These are phyloP conservation scores for Blastobotrys robertii DNA, from an alignment of 805 yeast genomes.

Conservation along the genomic window DNA sequence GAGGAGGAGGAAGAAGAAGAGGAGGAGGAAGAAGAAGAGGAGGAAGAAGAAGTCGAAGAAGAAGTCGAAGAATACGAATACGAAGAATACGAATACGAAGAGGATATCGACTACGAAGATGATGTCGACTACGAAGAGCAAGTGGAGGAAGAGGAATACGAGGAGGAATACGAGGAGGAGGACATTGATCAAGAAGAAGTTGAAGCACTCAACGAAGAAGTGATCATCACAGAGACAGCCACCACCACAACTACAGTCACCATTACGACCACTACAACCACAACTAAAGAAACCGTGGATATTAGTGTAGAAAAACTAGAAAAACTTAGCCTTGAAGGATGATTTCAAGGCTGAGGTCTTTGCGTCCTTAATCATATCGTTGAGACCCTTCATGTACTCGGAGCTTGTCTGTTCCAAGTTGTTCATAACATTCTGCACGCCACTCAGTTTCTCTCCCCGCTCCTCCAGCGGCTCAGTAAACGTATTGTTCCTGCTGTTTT, in stretches of 20 bases:
- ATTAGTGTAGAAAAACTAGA: conserved; percentile 1
- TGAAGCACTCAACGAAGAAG: conserved; percentile 21
- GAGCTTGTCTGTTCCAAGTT: conserved; percentile 36
- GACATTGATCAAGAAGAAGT: conserved; percentile 24
- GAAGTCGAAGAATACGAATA: neutral
- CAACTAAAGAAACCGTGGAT: neutral
- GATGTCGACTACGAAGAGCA: conserved; percentile 8
- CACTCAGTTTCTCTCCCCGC: conserved; percentile 25
- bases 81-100: neutral
- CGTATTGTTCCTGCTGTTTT: neutral
- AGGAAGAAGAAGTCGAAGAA: conserved; percentile 1
- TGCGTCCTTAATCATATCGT: conserved; percentile 25
- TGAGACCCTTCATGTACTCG: conserved; percentile 34
- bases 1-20: conserved; percentile 8
- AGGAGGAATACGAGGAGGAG: conserved; percentile 18
- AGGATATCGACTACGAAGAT: neutral
- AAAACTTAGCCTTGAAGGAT: conserved; percentile 16
- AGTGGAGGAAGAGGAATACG: conserved; percentile 26
- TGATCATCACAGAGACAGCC: neutral
- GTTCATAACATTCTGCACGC: conserved; percentile 34
- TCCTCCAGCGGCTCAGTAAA: conserved; percentile 4
- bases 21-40: conserved; percentile 3
- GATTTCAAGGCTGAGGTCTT: conserved; percentile 18
- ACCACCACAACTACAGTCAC: too few relatives aligned
- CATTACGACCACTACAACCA: neutral